Percentiles rank a stretch among this genome's conserved stretches.
phyloP scores from a whole-genome alignment of 1,284 basidiomycete genomes.

The Austropuccinia psidii region DNA sequence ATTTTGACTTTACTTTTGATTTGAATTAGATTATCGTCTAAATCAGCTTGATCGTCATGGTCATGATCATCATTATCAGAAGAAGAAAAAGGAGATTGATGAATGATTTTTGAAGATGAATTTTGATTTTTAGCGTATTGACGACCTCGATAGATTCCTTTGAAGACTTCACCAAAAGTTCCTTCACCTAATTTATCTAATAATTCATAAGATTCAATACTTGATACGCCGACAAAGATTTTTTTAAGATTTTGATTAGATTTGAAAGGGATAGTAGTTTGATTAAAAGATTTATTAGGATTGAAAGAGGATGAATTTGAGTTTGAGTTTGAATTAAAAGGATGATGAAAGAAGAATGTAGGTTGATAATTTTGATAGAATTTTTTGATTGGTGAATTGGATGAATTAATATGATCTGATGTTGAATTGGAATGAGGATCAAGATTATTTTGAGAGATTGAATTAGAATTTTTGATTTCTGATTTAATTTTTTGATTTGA shows the following conservation, averaged over 20 bases:
- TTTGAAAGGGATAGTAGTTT: neutral
- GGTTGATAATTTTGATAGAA: conserved; percentile 6
- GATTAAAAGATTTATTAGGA: neutral
- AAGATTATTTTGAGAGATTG: neutral
- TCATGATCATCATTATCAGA: conserved; percentile 20
- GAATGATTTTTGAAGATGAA: neutral
- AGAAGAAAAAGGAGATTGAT: neutral
- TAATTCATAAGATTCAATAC: conserved; percentile 67
- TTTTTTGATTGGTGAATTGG: neutral
- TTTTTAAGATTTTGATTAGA: conserved; percentile 43
- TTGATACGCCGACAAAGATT: conserved; percentile 66
- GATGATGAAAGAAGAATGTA: conserved; percentile 22
- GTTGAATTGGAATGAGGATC: neutral
- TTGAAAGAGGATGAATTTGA: neutral
- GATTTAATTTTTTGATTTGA: neutral
- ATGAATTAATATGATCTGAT: conserved; percentile 36
- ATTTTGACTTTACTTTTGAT: conserved; percentile 37
- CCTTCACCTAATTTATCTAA: conserved; percentile 85
- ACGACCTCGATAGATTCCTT: conserved; percentile 40
- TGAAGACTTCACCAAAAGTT: conserved; percentile 64
- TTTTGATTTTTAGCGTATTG: conserved; percentile 39
- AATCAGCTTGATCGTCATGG: neutral
- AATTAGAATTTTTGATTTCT: neutral
- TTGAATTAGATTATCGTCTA: conserved; percentile 20
- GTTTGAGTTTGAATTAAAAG: neutral